Percentiles rank a stretch among this genome's conserved stretches.
phyloP scores from a whole-genome alignment of 305 asterid genomes.

The Fraxinus nigra region DNA sequence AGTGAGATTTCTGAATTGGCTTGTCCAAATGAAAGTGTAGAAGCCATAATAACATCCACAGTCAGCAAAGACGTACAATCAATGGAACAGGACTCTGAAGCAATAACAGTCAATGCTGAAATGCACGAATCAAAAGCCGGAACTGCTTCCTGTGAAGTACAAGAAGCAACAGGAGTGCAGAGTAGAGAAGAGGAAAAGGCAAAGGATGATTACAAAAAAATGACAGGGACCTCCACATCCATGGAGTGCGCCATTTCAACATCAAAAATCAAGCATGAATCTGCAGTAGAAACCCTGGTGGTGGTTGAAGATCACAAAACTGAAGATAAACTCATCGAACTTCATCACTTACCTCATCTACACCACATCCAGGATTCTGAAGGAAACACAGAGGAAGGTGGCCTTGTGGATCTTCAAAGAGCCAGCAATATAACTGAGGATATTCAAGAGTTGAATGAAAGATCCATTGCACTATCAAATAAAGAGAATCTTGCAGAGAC shows the following conservation, averaged over 20 bases:
- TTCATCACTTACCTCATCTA: constrained; percentile 20
- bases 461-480: constrained; percentile 21
- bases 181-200: constrained; percentile 20
- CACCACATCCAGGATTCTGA: constrained; percentile 13
- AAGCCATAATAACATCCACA: constrained; percentile 9
- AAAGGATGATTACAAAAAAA: constrained; percentile 15
- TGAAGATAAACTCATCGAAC: constrained; percentile 19
- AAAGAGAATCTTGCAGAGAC: constrained; percentile 21
- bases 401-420: constrained; percentile 16
- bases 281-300: constrained; percentile 14
- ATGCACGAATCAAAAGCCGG: constrained; percentile 22
- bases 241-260: constrained; percentile 16
- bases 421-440: constrained; percentile 16
- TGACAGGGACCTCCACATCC: constrained; percentile 21
- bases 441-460: constrained; percentile 18
- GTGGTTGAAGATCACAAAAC: constrained; percentile 16
- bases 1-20: constrained; percentile 25
- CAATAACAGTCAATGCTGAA: constrained; percentile 14
- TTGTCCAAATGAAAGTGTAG: constrained; percentile 17
- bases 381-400: constrained; percentile 23
- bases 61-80: constrained; percentile 14
- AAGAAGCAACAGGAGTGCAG: constrained; percentile 19
- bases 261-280: constrained; percentile 19
- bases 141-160: constrained; percentile 20
- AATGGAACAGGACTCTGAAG: constrained; percentile 23